A percentile compares a stretch with the other conserved stretches of the same genome.
phyloP scores from a whole-genome alignment of 2,329 filamentous ascomycete species.

The Aphanocladium album region DNA sequence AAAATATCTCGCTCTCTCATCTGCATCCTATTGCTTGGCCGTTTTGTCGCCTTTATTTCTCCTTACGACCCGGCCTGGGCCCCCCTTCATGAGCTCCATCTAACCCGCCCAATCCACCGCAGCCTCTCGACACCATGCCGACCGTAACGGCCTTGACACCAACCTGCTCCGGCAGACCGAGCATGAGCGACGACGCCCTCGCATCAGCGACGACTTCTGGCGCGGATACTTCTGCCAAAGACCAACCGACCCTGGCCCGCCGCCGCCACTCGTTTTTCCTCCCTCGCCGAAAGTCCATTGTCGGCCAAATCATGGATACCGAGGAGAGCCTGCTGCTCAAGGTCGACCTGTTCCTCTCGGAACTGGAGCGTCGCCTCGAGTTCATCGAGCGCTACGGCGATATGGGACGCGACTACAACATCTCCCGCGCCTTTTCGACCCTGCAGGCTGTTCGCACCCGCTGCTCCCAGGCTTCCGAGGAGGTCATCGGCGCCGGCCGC shows the following conservation, averaged over 20 bases:
- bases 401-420: conserved; percentile 73
- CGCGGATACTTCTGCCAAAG: conserved; percentile 34
- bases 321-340: conserved; percentile 58
- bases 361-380: conserved; percentile 81
- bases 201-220: conserved; percentile 36
- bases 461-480: conserved; percentile 85
- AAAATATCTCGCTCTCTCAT: conserved; percentile 1
- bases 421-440: conserved; percentile 79
- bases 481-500: conserved; percentile 80
- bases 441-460: conserved; percentile 80
- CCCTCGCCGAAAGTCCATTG: conserved; percentile 53
- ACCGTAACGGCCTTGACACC: conserved; percentile 34
- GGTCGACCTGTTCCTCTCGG: conserved; percentile 75
- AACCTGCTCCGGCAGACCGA: conserved; percentile 30
- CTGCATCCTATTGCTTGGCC: not conserved
- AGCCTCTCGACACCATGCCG: conserved; percentile 26
- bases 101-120: not conserved
- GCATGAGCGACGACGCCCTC: conserved; percentile 29
- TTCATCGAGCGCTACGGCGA: conserved; percentile 86
- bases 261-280: conserved; percentile 55
- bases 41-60: not conserved
- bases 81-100: conserved; percentile 1
- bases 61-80: not conserved
- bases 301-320: conserved; percentile 56
- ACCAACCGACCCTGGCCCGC: not conserved